phyloP scores from a whole-genome alignment of 768 basidiomycete genomes.

The Tephrocybe rancida region DNA sequence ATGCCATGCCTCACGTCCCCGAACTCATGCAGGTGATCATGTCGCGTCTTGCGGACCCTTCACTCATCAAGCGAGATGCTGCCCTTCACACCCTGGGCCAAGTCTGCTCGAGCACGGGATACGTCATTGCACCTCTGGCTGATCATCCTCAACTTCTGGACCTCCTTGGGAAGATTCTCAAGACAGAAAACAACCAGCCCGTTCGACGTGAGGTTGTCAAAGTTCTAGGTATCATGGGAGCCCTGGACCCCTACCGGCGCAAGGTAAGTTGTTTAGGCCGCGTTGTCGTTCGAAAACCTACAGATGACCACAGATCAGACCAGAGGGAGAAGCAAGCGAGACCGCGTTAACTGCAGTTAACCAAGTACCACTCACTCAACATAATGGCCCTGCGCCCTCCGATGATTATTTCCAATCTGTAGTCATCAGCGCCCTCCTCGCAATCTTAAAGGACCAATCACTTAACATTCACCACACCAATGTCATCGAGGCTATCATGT shows the following conservation, averaged over 20 bases:
- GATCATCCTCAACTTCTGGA: slow-evolving; percentile 92
- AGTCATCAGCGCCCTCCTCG: slow-evolving; percentile 85
- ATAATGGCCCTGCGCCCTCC: slow-evolving; percentile 61
- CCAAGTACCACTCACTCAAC: slow-evolving; percentile 69
- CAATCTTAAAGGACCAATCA: slow-evolving; percentile 87
- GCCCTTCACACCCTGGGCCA: slow-evolving; percentile 94
- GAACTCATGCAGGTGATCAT: slow-evolving; percentile 92
- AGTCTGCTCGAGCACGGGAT: slow-evolving; percentile 93
- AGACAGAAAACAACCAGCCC: slow-evolving; percentile 71
- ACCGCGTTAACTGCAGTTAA: slow-evolving; percentile 62
- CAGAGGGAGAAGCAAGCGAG: slow-evolving; percentile 68
- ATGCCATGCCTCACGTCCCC: slow-evolving; percentile 79
- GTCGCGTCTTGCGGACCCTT: slow-evolving; percentile 85
- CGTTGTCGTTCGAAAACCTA: slow-evolving; percentile 3
- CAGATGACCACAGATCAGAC: slow-evolving; percentile 45
- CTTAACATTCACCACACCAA: slow-evolving; percentile 86
- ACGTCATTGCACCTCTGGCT: slow-evolving; percentile 87
- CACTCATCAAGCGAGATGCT: slow-evolving; percentile 88
- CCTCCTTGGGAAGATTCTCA: slow-evolving; percentile 80
- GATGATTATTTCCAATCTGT: slow-evolving; percentile 99
- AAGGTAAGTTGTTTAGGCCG: slow-evolving; percentile 54
- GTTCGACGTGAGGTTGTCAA: slow-evolving; percentile 91
- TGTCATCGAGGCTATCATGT: slow-evolving; percentile 97
- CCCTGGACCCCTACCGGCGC: slow-evolving; percentile 92
- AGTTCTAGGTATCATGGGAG: slow-evolving; percentile 94